Evolutionary conservation across 192 early-diverging fungal genomes (phyloP).

Genomic region (Gaertneriomyces semiglobifer): DNA sequence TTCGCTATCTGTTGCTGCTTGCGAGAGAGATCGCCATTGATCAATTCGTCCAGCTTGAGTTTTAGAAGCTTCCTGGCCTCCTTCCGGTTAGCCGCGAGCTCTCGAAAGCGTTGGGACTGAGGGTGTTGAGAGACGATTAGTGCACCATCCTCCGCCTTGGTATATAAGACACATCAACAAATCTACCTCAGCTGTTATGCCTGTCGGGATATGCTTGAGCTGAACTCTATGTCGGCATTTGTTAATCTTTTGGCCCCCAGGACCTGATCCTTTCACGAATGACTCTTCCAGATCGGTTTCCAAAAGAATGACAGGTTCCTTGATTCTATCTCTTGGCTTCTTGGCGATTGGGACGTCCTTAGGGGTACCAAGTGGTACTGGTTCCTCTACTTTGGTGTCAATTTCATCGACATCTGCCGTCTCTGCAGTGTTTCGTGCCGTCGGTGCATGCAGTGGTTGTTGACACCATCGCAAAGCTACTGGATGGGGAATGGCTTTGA

Average conservation of each 20-base stretch:
- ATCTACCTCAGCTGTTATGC: conserved; percentile 27
- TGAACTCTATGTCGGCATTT: conserved; percentile 39
- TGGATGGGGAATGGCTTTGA: too few relatives aligned
- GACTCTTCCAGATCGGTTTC: conserved; percentile 43
- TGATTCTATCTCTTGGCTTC: not conserved
- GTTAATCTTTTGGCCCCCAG: conserved; percentile 51
- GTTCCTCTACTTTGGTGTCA: too few relatives aligned
- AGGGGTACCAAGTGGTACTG: too few relatives aligned
- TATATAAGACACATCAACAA: not conserved
- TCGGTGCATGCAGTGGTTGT: too few relatives aligned
- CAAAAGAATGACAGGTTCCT: conserved; percentile 25
- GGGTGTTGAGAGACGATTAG: not conserved
- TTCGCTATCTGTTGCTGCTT: conserved; percentile 8
- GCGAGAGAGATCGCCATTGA: conserved; percentile 37
- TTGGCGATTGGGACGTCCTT: not conserved
- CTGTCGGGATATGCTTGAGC: conserved; percentile 43
- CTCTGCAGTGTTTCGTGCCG: too few relatives aligned
- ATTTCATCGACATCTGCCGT: too few relatives aligned
- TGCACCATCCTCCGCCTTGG: not conserved
- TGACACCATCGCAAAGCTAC: too few relatives aligned
- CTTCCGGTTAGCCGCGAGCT: conserved; percentile 35
- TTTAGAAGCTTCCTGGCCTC: conserved; percentile 47
- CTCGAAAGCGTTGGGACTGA: conserved; percentile 45
- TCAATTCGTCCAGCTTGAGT: conserved; percentile 36
- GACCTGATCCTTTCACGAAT: conserved; percentile 44